Base-by-base conservation (phyloP, 108 stramenopile genomes). In the Fragilaria radians region DNA sequence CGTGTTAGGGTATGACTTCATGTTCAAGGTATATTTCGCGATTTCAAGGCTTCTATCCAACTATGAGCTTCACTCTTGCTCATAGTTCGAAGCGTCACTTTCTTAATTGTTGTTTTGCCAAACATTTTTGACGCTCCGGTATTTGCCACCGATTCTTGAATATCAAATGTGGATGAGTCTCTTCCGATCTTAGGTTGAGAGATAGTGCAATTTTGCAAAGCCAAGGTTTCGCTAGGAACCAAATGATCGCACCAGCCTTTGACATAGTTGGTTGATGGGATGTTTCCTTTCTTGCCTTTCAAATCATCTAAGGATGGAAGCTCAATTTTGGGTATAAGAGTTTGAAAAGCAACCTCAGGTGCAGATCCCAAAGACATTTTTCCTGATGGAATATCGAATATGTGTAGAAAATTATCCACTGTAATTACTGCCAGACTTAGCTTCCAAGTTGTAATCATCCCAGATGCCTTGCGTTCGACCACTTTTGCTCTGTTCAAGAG, bases 301-400 rank as follows among this genome's bases (percentile, higher is more conserved):
- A 56, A 19, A 29, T 59, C 54, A 4, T 68, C 69, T 14, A 24
- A 28, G 1, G 63, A 72, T n/a, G 84, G 88, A 19, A 84, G 71
- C 28, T 78, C 50, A 22, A 86, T 76, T 1, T 74, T 65, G 0
- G 88, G 88, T 28, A 82, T 68, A 0, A 89, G 71, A 49, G 73
- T 57, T 46, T 80, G 74, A 56, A 89, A 89, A 27, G 88, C 88
- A 30, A 82, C 80, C 54, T 89, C 88, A 11, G 88, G 82, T 19
- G 80, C 74, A n/a, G 82, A 79, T 50, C 79, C 76, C 2, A 63
- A 21, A 21, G 63, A 64, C 14, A 85, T 46, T 26, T 69, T 74
- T 56, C 65, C 21, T 42, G 79, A 28, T 21, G 78, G 79, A 7
- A 90, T 57, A 30, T 90, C 85, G 52, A 90, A 90, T 26, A 90